Base-by-base conservation (phyloP, 1,284 basidiomycete genomes). In the Waitea zeae region DNA sequence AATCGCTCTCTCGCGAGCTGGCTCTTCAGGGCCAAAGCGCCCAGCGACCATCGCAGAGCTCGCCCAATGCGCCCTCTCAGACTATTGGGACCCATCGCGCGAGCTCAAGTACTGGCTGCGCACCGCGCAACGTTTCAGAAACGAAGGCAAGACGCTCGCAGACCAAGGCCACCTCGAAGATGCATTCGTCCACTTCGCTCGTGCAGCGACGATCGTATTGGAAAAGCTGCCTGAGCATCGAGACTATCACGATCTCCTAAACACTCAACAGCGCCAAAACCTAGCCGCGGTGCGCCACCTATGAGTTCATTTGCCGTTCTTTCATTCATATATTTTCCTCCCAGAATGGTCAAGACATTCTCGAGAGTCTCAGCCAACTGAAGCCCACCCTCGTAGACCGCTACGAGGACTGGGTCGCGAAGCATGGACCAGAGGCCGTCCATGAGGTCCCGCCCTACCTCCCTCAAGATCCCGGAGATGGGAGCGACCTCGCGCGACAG, bases 311-410 rank as follows among this genome's bases (percentile, higher is more conserved):
- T 15, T 19, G 31, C 12, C 36, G 15, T 19, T 17, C 14, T 20
- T 32, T 22, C 13, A 28, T 35, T 27, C 42, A 33, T 28, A 37
- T 30, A 27, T 32, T 5, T 28, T 29, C 18, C 28, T n/a, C 12
- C 41, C 44, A 80, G 77, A 78, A 80, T 39, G 77, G 77, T 9
- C 69, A 77, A 49, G 65, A 75, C 37, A 76, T 78, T 35, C 57
- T 80, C 20, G 50, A 56, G 18, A 46, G 42, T 30, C 44, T 59
- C 27, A 46, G 49, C 36, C 45, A 50, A 14, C 45, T 59, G 36
- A 61, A 58, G 36, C 46, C 49, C 2, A 37, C 49, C 2, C 55
- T 61, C 7, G 49, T 58, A 18, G 49, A 50, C 13, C 49, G 49
- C 12, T 56, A 54, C 37, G 58, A 59, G 43, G 43, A 45, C 15